Evolutionary conservation across 148 eudicot genomes (phyloP).

Genomic region (Polygonum aviculare): DNA sequence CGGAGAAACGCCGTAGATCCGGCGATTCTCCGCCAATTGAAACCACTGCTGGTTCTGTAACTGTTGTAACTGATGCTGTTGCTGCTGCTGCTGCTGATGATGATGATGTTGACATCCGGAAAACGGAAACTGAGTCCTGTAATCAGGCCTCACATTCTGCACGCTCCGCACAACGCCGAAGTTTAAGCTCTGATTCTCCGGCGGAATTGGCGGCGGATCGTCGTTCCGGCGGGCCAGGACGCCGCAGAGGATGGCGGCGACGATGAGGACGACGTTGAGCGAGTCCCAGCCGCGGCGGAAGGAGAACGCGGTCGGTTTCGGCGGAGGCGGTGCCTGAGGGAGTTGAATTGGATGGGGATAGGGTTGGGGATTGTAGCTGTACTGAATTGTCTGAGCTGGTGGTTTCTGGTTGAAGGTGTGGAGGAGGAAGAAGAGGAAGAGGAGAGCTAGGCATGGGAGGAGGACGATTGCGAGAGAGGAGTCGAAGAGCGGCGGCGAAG

Average conservation of each 20-base stretch:
- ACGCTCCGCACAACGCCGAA: not conserved
- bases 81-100: not conserved
- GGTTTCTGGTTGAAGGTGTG: conserved; percentile 28
- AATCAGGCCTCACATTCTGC: not conserved
- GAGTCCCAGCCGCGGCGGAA: conserved; percentile 39
- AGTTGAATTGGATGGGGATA: not conserved
- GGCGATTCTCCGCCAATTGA: conserved; percentile 24
- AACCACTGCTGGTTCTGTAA: conserved; percentile 19
- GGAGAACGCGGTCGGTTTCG: conserved; percentile 16
- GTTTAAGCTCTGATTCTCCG: not conserved
- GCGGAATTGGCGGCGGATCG: not conserved
- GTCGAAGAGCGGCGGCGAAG: conserved; percentile 29
- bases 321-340: not conserved
- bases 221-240: conserved; percentile 36
- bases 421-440: conserved; percentile 28
- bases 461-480: conserved; percentile 48
- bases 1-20: conserved; percentile 12
- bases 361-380: not conserved
- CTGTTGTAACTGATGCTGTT: not conserved
- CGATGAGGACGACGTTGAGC: conserved; percentile 40
- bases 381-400: conserved; percentile 19
- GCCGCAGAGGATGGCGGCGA: conserved; percentile 67
- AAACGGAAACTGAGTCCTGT: not conserved
- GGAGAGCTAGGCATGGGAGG: conserved; percentile 33
- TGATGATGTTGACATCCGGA: not conserved